Base-by-base conservation (phyloP, 495 filamentous ascomycete genomes). In the Penicillium malachiteum region DNA sequence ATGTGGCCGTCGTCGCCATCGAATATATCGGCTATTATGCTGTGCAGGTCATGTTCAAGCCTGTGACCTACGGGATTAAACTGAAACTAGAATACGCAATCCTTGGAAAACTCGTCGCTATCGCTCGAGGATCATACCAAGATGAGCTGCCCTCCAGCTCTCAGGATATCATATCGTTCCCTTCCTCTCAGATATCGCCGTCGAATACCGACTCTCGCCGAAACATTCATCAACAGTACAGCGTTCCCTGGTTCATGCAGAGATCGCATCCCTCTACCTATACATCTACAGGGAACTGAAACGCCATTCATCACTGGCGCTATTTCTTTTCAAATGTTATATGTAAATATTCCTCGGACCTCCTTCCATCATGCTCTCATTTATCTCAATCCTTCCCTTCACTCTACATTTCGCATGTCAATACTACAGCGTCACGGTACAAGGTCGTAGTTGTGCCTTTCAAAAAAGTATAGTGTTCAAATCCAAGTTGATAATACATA, bases 81-180 rank as follows among this genome's bases (percentile, higher is more conserved):
- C 64, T 82, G 32, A 80, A 78, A 45, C 65, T 83, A 12, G 80
- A 83, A 64, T 82, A 80, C 50, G 73, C 74, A 13, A 75, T 82
- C 21, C 65, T 83, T 1, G 79, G 79, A 13, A 74, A 73, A 26
- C 60, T 82, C 30, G 72, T 82, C n/a, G 57, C 66, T 14, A 60
- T 75, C 31, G 69, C 70, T 16, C 62, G 56, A 3, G 52, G 57
- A 5, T 12, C 33, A 10, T 41, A 55, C 16, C 32, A 38, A 32
- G 48, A 56, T 1, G 52, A 65, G 6, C 7, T 66, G 8, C 57
- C 51, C 0, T 66, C 63, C 6, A 61, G 59, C 26, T 41, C 39
- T 7, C 57, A 54, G 3, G 63, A 58, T 10, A 56, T 67, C 41
- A 50, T 56, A 14, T 55, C 55, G 2, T 53, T 45, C 45, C 56